Evolutionary conservation across 495 filamentous ascomycete species (phyloP), one percentile per base, ranked within the genome.

Genomic region (Cairneyella variabilis): DNA sequence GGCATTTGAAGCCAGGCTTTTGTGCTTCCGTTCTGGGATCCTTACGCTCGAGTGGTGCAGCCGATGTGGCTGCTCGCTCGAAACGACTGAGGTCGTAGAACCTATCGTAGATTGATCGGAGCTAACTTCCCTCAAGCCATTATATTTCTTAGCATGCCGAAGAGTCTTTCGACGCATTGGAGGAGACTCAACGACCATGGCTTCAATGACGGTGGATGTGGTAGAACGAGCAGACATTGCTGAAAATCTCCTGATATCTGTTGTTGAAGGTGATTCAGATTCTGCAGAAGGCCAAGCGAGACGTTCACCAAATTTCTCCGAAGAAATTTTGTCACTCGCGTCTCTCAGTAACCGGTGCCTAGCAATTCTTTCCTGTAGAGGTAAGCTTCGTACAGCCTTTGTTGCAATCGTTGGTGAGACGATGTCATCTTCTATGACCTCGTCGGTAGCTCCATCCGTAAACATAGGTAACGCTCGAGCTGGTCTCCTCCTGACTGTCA

Each of bases 171-270:
- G 71, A 41, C 78, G 75, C 51, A 70, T 73, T 37, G 79, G 82
- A 3, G 76, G 73, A 3, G 73, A 71, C 43, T 86, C 83, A 30
- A 89, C 78, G 22, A 89, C 76, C 66, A 88, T 77, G 10, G 82
- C 86, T 67, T 87, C 85, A 14, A 90, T 77, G 3, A 83, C 67
- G 0, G 86, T 89, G 3, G 87, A 89, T 8, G 77, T 74, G 6
- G 74, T 77, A 43, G 77, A 80, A 44, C 64, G 74, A 18, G 69
- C 73, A 10, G 88, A 90, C 54, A 83, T 73, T 14, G 71, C 74
- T 17, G 88, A 91, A 27, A 80, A 76, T 30, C 77, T 69, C 49
- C 71, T 72, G 5, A 75, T 64, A 37, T 78, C 70, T 18, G 54
- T 65, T 69, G 61, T 64, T 74, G 40, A 62, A 71, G 51, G 75